These are phyloP conservation scores for Stenogyne calaminthoides DNA, from an alignment of 305 asterid genomes.

Conservation along the genomic window DNA sequence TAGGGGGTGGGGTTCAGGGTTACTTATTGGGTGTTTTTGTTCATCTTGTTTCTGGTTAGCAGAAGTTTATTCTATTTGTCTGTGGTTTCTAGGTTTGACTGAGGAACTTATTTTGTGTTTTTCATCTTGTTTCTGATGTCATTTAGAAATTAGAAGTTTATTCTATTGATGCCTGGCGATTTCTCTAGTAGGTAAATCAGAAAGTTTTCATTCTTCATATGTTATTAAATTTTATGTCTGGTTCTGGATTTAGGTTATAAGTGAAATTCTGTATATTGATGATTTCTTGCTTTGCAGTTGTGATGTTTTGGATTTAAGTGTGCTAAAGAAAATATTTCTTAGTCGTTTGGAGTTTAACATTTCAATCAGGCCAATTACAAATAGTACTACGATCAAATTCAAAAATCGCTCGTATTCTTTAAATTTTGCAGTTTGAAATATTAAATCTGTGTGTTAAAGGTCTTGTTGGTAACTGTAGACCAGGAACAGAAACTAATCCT, in stretches of 20 bases:
- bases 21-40: not conserved
- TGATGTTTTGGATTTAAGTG: not conserved
- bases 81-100: conserved; percentile 2
- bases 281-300: not conserved
- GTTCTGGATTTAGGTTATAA: not conserved
- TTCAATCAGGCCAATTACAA: not conserved
- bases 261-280: not conserved
- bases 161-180: not conserved
- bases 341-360: not conserved
- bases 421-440: not conserved
- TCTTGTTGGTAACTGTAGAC: not conserved
- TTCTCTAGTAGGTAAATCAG: conserved; percentile 5
- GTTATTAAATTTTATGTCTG: not conserved
- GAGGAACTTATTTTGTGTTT: not conserved
- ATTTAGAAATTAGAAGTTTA: conserved; percentile 8
- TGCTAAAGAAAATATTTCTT: not conserved
- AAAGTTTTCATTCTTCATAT: not conserved
- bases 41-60: not conserved
- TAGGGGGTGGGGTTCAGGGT: not conserved
- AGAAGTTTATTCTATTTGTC: not conserved
- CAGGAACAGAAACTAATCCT: not conserved
- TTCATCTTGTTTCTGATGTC: conserved; percentile 1
- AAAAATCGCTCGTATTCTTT: not conserved
- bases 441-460: not conserved
- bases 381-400: not conserved